phyloP scores from a whole-genome alignment of 441 rosid genomes.

The Gossypium davidsonii region DNA sequence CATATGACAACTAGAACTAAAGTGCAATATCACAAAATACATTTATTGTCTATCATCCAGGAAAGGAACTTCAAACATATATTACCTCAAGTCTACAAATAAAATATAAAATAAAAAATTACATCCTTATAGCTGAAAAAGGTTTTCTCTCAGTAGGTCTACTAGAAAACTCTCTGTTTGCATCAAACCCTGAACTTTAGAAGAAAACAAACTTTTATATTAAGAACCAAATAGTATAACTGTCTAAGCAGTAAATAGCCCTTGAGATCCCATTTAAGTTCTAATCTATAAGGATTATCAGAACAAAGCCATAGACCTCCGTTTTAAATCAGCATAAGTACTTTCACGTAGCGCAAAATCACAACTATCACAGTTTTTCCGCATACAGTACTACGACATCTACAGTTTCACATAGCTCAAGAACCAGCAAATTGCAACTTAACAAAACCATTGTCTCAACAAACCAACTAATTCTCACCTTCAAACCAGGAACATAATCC shows the following conservation, averaged over 20 bases:
- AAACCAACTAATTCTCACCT: constrained; percentile 37
- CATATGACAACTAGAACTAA: constrained; percentile 1
- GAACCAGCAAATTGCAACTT: not conserved
- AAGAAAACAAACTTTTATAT: not conserved
- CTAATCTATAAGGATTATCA: not conserved
- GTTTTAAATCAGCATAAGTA: not conserved
- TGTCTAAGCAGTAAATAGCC: not conserved
- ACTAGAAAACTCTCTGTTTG: not conserved
- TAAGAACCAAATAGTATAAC: not conserved
- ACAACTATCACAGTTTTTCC: not conserved
- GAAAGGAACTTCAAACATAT: not conserved
- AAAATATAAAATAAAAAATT: not conserved
- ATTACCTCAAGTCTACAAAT: not conserved
- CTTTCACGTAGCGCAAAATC: not conserved
- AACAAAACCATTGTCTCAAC: not conserved
- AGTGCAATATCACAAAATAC: not conserved
- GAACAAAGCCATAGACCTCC: not conserved
- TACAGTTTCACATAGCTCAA: not conserved
- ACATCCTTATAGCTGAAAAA: not conserved
- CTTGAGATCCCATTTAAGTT: not conserved
- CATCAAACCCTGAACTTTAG: not conserved
- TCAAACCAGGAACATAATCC: constrained; percentile 93
- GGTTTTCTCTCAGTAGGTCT: not conserved
- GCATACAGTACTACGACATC: not conserved
- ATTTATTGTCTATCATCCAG: not conserved